phyloP scores from a whole-genome alignment of 2,329 filamentous ascomycete species.

The Aspergillus texensis region DNA sequence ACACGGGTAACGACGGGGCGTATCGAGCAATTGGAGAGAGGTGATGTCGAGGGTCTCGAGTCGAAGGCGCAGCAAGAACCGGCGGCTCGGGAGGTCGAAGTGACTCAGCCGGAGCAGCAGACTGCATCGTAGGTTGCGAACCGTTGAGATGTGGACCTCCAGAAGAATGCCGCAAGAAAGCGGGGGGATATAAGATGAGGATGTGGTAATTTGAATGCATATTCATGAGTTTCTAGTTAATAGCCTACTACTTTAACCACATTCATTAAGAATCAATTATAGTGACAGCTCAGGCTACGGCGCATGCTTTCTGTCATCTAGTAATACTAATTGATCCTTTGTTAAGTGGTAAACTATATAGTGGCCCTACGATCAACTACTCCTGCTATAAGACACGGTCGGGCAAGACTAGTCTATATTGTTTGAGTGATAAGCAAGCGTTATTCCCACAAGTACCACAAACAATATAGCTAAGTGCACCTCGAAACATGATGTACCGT shows the following conservation, averaged over 20 bases:
- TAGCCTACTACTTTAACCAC: neutral
- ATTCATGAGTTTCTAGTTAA: neutral
- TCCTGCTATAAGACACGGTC: no score
- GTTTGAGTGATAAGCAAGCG: neutral
- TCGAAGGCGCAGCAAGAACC: slow-evolving; percentile 10
- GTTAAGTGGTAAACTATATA: no score
- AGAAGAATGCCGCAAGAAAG: neutral
- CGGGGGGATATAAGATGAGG: neutral
- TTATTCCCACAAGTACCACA: neutral
- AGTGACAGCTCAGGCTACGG: neutral
- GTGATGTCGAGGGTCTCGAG: slow-evolving; percentile 25
- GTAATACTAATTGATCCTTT: neutral
- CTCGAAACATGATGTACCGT: neutral
- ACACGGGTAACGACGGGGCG: slow-evolving; percentile 30
- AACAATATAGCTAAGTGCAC: neutral
- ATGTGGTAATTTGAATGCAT: neutral
- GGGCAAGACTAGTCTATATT: no score
- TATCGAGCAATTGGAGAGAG: slow-evolving; percentile 21
- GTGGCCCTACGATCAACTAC: no score
- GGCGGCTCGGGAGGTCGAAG: neutral
- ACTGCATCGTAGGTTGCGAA: neutral
- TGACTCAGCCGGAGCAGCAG: slow-evolving; percentile 1
- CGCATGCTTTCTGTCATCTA: neutral
- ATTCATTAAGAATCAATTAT: neutral
- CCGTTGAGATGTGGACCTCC: neutral